Base-by-base conservation (phyloP, 108 stramenopile species). In the Epipyxis sp. region DNA sequence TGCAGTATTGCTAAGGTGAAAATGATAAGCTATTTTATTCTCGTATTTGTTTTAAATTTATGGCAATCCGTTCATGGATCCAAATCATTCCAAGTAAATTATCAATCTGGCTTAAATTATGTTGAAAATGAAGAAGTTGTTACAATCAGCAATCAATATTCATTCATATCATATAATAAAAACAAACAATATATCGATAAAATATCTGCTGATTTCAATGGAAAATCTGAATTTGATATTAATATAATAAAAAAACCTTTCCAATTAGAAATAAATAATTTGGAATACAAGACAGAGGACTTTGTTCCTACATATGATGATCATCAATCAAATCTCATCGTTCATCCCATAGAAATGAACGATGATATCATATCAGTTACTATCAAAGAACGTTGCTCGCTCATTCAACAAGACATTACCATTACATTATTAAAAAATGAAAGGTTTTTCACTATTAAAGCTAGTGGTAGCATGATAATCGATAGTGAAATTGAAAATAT, bases 191-290 rank as follows among this genome's bases (percentile, higher is more conserved):
- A n/a, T n/a, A n/a, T n/a, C n/a, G n/a, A n/a, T n/a, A n/a, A n/a
- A n/a, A n/a, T 68, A 25, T 68, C 20, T 20, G 65, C 20, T 68
- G 71, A 74, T 39, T 74, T 74, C 50, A 6, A 74, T 6, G 71
- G 71, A 13, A 74, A 27, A 42, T 37, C 41, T 43, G 43, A 74
- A 6, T 74, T 54, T 39, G 34, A 27, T 13, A 46, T 6, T 10
- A 74, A 74, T 74, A 32, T 74, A 29, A 6, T 74, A 6, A 13
- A 3, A 13, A 54, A 20, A 74, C 71, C 71, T 54, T 74, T 74
- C 42, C 44, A 37, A 10, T 20, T 74, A 6, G 71, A 74, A 39
- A n/a, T n/a, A n/a, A n/a, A n/a, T n/a, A n/a, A n/a, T n/a, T 57
- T 57, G 54, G 25, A 57, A n/a, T n/a, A n/a, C n/a, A n/a, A n/a